Conservation (phyloP, 208 protist genomes). For the Endotrypanum monterogeii region DNA sequence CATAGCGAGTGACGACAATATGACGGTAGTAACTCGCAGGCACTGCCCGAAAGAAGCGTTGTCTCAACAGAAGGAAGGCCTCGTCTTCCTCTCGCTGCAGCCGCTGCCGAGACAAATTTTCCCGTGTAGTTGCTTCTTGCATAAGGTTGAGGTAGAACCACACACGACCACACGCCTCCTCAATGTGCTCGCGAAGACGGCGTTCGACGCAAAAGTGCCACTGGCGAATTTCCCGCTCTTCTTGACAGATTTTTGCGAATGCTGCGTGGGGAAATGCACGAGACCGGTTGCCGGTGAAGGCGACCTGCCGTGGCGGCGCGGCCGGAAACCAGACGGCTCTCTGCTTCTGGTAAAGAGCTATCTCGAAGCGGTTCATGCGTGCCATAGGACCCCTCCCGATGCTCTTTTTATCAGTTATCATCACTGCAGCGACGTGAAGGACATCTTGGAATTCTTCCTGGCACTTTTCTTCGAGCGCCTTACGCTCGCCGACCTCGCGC, state of each 20-base stretch:
- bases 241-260: conserved; percentile 42
- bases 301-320: conserved; percentile 29
- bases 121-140: conserved; percentile 32
- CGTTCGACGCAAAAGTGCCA: conserved; percentile 66
- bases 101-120: conserved; percentile 41
- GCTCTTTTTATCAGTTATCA: conserved; percentile 64
- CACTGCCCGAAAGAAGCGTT: conserved; percentile 50
- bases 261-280: conserved; percentile 57
- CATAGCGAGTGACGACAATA: conserved; percentile 47
- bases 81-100: conserved; percentile 61
- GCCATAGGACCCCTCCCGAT: conserved; percentile 28
- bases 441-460: conserved; percentile 47
- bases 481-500: conserved; percentile 56
- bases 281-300: conserved; percentile 26
- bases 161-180: conserved; percentile 49
- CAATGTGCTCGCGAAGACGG: conserved; percentile 49
- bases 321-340: conserved; percentile 60
- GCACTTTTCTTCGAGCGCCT: conserved; percentile 47
- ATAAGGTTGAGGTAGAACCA: conserved; percentile 51
- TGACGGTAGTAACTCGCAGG: conserved; percentile 71
- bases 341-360: conserved; percentile 43
- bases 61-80: conserved; percentile 37
- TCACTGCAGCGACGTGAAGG: conserved; percentile 58
- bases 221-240: conserved; percentile 73
- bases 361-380: conserved; percentile 26